Base-by-base conservation (phyloP, 2,329 filamentous ascomycete species). In the Colletotrichum liaoningense region DNA sequence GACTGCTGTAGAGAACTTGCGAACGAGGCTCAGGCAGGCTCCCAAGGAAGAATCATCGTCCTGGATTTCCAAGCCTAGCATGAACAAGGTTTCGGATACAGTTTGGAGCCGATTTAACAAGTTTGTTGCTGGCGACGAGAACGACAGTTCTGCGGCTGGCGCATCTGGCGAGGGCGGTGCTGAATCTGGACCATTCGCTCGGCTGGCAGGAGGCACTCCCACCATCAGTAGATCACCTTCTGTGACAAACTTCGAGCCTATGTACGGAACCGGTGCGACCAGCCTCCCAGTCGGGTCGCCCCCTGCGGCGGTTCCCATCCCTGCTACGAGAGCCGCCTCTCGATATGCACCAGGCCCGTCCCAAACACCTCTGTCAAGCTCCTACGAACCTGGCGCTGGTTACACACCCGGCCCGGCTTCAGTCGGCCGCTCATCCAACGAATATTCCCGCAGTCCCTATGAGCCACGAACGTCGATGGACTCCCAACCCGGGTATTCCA, bases 71-170 rank as follows among this genome's bases (percentile, higher is more conserved):
- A 98, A 97, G 82, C 95, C 96, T 7, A 98, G 92, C 81, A 97
- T 98, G 90, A 95, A 97, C 82, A 98, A 97, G 83, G 95, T 98
- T 0, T 97, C 95, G 2, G 95, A 93, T 74, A 95, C 93, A 42
- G 91, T 98, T 80, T 95, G 95, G 89, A 95, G 92, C 76, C 95
- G 93, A 72, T 98, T 99, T 84, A 98, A 95, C 84, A 98, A 95
- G 79, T 99, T 99, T 79, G 95, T 99, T 74, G 92, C 94, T 64
- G 97, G 97, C 16, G 96, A 98, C 73, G 96, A 98, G 67, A 90
- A 90, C 65, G 93, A 95, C 64, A 87, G 87, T 42, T 87, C 87
- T 11, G 90, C 89, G 0, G 88, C 88, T 67, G 90, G 86, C 9
- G 86, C 90, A 14, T 86, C 86, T 5, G 88, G 87, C 66, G 90